Evolutionary conservation across 176 grass and related monocot genomes (phyloP), one percentile per base, ranked within the genome.

Genomic region (Metroxylon sagu): DNA sequence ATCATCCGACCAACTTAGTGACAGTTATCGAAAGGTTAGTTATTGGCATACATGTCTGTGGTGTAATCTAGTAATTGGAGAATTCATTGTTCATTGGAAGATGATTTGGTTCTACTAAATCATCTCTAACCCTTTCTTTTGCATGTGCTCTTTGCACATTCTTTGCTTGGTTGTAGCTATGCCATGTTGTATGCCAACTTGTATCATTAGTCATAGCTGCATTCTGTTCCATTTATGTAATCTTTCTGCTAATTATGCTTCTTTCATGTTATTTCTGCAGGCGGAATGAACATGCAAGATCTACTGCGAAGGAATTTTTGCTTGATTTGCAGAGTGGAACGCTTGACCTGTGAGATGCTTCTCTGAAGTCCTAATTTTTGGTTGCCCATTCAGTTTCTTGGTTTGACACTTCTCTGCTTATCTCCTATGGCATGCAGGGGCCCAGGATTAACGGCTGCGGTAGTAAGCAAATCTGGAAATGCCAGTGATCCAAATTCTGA

Each of bases 1-100:
- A 99, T 73, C 94, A 99, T 66, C 94, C 94, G 8, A 99, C 94
- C 59, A 92, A 99, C 60, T 80, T 99, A 52, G 64, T 89, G 76
- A 68, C 79, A 66, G 94, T 99, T 56, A 89, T 99, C 56, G 85
- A 99, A 79, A 99, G 83, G 94, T 99, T 56, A 68, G 76, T n/a
- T 25, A 18, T 50, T 75, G 66, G 26, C 54, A 68, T 68, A 35
- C 49, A n/a, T 30, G 28, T 57, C 28, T 78, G 10, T 56, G 35
- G 10, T 43, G 2, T 14, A 43, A 12, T 43, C 35, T 43, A 43
- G 35, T 43, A 43, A 43, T 14, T 43, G 10, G 35, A 43, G 35
- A 1, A 12, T 43, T 43, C 35, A 43, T 43, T 43, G 35, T 12
- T 43, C 35, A 14, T 43, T 3, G 35, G 2, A 43, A 43, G 35